Base-by-base conservation (phyloP, 1,139 yeast species). In the Yueomyces sp. region DNA sequence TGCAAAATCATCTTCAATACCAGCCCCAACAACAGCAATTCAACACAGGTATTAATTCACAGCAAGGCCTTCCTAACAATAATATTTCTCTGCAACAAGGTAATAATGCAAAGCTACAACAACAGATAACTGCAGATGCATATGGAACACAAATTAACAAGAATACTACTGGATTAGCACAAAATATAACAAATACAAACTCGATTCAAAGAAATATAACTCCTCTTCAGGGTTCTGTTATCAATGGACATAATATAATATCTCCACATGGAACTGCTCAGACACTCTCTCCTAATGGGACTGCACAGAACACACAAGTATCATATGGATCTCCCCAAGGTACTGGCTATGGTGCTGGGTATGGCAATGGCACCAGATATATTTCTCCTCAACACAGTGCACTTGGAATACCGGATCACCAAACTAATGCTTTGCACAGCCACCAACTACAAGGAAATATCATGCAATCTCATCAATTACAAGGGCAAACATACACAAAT, bases 261-360 rank as follows among this genome's bases (percentile, higher is more conserved):
- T 33, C 35, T 9, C 35, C 35, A 6, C 8, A 33, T n/a, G 19
- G 19, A 5, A 33, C 35, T 33, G 35, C 35, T 6, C n/a, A 9
- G 5, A 5, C n/a, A 33, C 5, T 11, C n/a, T 33, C 35, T 33
- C 35, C 35, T 9, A 33, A 33, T 33, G n/a, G 19, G 5, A 33
- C 35, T 4, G 35, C 35, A 4, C 31, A 29, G 31, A 5, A 5
- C 6, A 30, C 7, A 7, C 35, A 33, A 33, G 5, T 33, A 4
- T 11, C 35, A 11, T 33, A 11, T 33, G 5, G 5, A 25, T 47
- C 51, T 4, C 49, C 53, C 3, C 54, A 46, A 39, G 42, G 43
- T 28, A 49, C 48, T 8, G 47, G 46, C 6, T 51, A 49, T 19
- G 19, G 19, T 19, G 19, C 19, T 19, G 19, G 19, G 19, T 19